phyloP scores from a whole-genome alignment of 176 grass and related monocot species.

The Phragmites australis region DNA sequence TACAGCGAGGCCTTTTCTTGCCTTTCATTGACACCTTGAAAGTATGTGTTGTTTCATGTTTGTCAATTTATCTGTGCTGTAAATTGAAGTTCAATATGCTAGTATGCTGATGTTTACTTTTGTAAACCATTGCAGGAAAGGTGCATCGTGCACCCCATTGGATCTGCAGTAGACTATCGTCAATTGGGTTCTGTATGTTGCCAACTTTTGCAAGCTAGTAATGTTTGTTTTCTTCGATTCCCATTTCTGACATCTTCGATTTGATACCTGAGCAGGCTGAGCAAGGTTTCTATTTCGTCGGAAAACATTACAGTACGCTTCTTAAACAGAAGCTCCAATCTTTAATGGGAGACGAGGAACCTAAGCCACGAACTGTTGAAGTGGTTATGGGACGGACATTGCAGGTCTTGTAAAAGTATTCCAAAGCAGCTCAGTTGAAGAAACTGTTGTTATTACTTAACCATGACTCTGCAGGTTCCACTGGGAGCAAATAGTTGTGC shows the following conservation, averaged over 20 bases:
- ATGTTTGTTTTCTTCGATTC: neutral
- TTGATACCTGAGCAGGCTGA: slow-evolving; percentile 60
- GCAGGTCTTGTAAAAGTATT: slow-evolving; percentile 55
- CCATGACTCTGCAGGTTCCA: slow-evolving; percentile 54
- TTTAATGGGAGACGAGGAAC: slow-evolving; percentile 75
- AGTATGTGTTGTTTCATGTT: slow-evolving; percentile 49
- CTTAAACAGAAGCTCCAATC: slow-evolving; percentile 73
- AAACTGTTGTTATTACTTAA: slow-evolving; percentile 25
- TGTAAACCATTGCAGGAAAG: slow-evolving; percentile 62
- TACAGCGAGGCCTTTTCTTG: slow-evolving; percentile 68
- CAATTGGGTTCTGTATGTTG: slow-evolving; percentile 83
- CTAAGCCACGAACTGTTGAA: slow-evolving; percentile 70
- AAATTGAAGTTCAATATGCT: neutral
- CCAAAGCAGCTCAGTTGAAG: neutral
- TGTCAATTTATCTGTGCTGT: neutral
- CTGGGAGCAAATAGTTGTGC: slow-evolving; percentile 89
- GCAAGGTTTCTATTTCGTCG: slow-evolving; percentile 88
- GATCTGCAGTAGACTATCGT: slow-evolving; percentile 83
- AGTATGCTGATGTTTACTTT: slow-evolving; percentile 15
- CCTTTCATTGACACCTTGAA: slow-evolving; percentile 88
- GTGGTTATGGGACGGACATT: slow-evolving; percentile 92
- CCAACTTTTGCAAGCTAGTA: slow-evolving; percentile 1
- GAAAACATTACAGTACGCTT: slow-evolving; percentile 55
- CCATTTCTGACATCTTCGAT: slow-evolving; percentile 14
- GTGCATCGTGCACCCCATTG: slow-evolving; percentile 78